These are phyloP conservation scores for Chrysosphaeria jannelii DNA, from an alignment of 2,329 filamentous ascomycete genomes.

Conservation along the genomic window DNA sequence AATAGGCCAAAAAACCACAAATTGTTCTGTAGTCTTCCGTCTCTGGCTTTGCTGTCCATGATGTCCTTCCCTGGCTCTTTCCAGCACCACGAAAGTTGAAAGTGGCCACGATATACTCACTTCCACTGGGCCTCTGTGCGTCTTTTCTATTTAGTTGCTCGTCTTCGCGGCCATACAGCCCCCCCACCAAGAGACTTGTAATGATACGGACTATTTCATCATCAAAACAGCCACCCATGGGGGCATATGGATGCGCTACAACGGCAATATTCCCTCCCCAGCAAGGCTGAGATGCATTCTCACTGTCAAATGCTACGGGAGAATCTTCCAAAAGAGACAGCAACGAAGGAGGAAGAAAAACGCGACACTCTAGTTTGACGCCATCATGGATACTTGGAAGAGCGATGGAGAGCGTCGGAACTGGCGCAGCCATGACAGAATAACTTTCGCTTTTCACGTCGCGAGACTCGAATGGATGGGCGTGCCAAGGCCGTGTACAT, in stretches of 20 bases:
- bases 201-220: constrained; percentile 47
- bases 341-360: constrained; percentile 38
- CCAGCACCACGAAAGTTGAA: constrained; percentile 61
- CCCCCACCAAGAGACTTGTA: constrained; percentile 24
- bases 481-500: neutral
- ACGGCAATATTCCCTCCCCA: constrained; percentile 25
- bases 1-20: constrained; percentile 43
- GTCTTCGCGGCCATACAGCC: neutral
- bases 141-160: too few species aligned
- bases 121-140: too few species aligned
- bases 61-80: constrained; percentile 29
- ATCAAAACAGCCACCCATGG: constrained; percentile 60
- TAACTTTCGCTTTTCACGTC: neutral
- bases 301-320: constrained; percentile 4
- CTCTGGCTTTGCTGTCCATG: constrained; percentile 65
- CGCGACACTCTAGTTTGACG: constrained; percentile 43
- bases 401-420: constrained; percentile 32
- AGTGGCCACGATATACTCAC: constrained; percentile 46
- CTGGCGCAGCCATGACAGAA: constrained; percentile 23
- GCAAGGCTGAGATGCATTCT: constrained; percentile 4
- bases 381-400: constrained; percentile 68
- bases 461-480: too few species aligned
- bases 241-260: constrained; percentile 73
- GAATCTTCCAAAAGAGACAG: too few species aligned
- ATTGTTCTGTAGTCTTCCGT: constrained; percentile 57